Conservation (phyloP, 1,284 basidiomycete genomes). For the Ganoderma leucocontextum region DNA sequence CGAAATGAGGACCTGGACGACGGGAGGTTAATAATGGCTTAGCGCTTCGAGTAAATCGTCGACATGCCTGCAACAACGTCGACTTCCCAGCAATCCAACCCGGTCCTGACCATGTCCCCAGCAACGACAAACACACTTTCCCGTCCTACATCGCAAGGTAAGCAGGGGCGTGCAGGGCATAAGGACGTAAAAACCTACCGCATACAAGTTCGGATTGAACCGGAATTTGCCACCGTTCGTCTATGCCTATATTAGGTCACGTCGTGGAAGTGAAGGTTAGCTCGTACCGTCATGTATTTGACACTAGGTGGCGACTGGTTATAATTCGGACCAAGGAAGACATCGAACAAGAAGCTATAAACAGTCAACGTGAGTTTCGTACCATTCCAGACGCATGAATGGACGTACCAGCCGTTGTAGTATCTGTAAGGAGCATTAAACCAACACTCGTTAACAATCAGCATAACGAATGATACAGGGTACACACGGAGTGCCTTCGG, state of each 20-base stretch:
- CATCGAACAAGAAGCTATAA: constrained; percentile 81
- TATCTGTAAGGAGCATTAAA: constrained; percentile 55
- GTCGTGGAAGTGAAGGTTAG: background rate
- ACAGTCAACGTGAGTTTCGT: background rate
- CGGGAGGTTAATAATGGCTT: background rate
- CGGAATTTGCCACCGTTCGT: constrained; percentile 90
- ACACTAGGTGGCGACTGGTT: constrained; percentile 84
- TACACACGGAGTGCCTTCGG: constrained; percentile 89
- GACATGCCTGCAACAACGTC: constrained; percentile 63
- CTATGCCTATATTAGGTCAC: constrained; percentile 46
- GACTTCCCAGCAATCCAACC: constrained; percentile 90
- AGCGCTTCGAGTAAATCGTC: too few relatives aligned
- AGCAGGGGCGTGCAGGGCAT: constrained; percentile 12
- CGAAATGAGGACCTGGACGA: constrained; percentile 80
- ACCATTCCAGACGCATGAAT: background rate
- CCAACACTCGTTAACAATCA: constrained; percentile 12
- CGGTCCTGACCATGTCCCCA: constrained; percentile 93
- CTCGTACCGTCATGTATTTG: constrained; percentile 88
- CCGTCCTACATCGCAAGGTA: constrained; percentile 63
- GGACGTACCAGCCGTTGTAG: constrained; percentile 81
- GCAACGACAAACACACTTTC: constrained; percentile 89
- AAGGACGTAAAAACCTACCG: constrained; percentile 54
- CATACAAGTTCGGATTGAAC: constrained; percentile 93
- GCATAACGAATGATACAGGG: constrained; percentile 7
- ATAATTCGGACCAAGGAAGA: constrained; percentile 86